Evolutionary conservation across 192 early-diverging fungal genomes (phyloP).

Genomic region (Coemansia sp.): DNA sequence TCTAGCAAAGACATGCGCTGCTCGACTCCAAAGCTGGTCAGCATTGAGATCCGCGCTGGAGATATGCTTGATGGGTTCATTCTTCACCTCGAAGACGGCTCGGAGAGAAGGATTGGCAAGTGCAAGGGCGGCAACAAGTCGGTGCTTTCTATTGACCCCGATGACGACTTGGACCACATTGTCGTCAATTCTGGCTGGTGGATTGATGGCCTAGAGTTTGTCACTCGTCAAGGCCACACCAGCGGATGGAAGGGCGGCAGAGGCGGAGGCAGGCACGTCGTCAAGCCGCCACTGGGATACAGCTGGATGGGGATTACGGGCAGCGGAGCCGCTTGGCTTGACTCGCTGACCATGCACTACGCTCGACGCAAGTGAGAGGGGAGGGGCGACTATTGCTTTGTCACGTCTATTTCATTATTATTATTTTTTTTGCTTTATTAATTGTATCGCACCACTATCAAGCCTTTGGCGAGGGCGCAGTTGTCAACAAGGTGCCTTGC

Average conservation of each 20-base stretch:
- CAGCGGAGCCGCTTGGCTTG: slow-evolving; percentile 59
- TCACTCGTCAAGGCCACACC: slow-evolving; percentile 54
- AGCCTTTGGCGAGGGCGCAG: slow-evolving; percentile 11
- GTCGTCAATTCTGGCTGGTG: slow-evolving; percentile 60
- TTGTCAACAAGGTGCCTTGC: slow-evolving; percentile 7
- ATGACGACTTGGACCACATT: slow-evolving; percentile 57
- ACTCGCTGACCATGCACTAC: slow-evolving; percentile 61
- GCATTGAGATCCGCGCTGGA: slow-evolving; percentile 53
- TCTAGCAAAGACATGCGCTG: slow-evolving; percentile 19
- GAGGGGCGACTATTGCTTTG: not conserved
- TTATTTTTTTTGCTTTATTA: slow-evolving; percentile 2
- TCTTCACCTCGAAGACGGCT: slow-evolving; percentile 55
- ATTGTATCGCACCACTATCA: too few relatives aligned
- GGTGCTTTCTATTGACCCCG: slow-evolving; percentile 43
- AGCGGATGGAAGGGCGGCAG: slow-evolving; percentile 63
- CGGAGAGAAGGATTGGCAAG: slow-evolving; percentile 45
- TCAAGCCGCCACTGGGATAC: slow-evolving; percentile 59
- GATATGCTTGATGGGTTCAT: slow-evolving; percentile 59
- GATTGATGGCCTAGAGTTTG: slow-evolving; percentile 66
- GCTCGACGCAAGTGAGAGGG: slow-evolving; percentile 18
- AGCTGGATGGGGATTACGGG: slow-evolving; percentile 61
- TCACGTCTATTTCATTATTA: not conserved
- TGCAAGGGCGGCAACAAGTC: slow-evolving; percentile 32
- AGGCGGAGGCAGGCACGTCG: slow-evolving; percentile 49
- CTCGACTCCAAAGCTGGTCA: slow-evolving; percentile 20